A percentile compares a stretch with the other conserved stretches of the same genome.
phyloP scores from a whole-genome alignment of 192 early-diverging fungal species.

The Podila epicladia region DNA sequence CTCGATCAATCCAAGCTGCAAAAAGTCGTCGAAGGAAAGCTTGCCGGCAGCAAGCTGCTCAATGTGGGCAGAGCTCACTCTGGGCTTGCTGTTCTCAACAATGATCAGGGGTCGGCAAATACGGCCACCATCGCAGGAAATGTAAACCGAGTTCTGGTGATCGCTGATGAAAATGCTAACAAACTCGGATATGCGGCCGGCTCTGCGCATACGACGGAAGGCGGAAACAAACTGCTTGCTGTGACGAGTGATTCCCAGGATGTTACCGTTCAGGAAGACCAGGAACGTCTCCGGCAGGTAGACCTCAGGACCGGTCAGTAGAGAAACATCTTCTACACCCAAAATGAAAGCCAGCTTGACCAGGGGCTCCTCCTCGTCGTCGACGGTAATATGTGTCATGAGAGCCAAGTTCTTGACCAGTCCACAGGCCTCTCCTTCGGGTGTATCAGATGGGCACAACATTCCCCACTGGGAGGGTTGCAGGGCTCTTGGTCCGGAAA shows the following conservation, averaged over 20 bases:
- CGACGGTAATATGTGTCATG: conserved; percentile 98
- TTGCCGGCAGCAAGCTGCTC: conserved; percentile 57
- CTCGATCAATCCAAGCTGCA: conserved; percentile 90
- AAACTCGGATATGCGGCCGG: conserved; percentile 89
- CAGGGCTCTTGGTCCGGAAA: conserved; percentile 94
- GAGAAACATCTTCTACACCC: conserved; percentile 92
- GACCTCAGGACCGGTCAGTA: conserved; percentile 89
- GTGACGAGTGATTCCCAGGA: conserved; percentile 88
- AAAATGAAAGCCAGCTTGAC: conserved; percentile 82
- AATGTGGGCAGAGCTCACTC: conserved; percentile 74
- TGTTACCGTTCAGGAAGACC: conserved; percentile 94
- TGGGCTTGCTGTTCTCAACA: conserved; percentile 80
- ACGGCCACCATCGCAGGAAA: conserved; percentile 93
- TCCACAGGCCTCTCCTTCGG: conserved; percentile 98
- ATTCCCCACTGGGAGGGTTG: conserved; percentile 99
- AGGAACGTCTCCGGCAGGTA: conserved; percentile 83
- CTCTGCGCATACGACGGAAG: conserved; percentile 87
- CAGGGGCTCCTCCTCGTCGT: conserved; percentile 87
- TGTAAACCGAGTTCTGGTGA: conserved; percentile 86
- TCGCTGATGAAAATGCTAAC: conserved; percentile 90
- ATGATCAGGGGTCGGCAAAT: conserved; percentile 98
- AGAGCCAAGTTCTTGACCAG: conserved; percentile 97
- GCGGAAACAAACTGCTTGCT: conserved; percentile 86
- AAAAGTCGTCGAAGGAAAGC: conserved; percentile 90
- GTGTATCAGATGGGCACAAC: conserved; percentile 96